Evolutionary conservation across 345 rosid species (phyloP).

Genomic region (Arabis hirsuta): DNA sequence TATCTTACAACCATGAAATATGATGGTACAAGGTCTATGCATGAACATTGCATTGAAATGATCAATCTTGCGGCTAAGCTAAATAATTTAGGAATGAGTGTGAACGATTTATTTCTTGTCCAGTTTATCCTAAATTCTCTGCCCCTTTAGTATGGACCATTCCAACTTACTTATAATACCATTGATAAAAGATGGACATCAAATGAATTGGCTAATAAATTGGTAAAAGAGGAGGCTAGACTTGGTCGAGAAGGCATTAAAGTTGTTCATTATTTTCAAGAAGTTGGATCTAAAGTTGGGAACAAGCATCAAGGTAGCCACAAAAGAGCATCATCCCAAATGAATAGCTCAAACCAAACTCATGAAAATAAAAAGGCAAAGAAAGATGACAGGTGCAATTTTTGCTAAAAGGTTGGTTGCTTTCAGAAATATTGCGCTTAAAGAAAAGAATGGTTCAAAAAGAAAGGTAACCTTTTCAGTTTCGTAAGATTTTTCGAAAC

Average conservation of each 20-base stretch:
- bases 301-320: neutral
- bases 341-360: neutral
- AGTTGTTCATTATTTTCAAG: neutral
- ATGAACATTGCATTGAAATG: no score
- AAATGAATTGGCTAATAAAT: neutral
- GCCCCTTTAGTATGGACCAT: no score
- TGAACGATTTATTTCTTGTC: no score
- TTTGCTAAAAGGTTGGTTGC: neutral
- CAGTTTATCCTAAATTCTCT: no score
- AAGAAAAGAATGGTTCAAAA: constrained; percentile 22
- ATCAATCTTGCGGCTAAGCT: no score
- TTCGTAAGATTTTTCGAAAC: constrained; percentile 12
- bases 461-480: constrained; percentile 19
- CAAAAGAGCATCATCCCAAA: neutral
- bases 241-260: neutral
- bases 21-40: no score
- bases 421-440: constrained; percentile 12
- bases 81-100: no score
- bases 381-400: neutral
- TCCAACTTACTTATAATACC: no score
- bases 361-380: neutral
- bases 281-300: neutral
- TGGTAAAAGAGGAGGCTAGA: neutral
- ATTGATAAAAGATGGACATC: neutral
- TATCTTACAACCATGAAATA: no score